Evolutionary conservation across 2,329 filamentous ascomycete genomes (phyloP).

Genomic region (Claviceps spartinae): DNA sequence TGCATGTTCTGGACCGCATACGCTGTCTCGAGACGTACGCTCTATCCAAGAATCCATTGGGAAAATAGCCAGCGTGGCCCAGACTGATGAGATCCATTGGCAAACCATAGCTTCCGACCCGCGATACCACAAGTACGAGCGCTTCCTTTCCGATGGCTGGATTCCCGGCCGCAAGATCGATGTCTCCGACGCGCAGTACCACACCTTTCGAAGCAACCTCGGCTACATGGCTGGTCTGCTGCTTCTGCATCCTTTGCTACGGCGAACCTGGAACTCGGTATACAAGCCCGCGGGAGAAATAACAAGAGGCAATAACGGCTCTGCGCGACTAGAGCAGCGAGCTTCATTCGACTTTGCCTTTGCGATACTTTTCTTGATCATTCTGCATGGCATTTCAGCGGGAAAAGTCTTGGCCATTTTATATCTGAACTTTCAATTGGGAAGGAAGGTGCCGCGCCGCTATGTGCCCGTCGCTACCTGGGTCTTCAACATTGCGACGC

Average conservation of each 20-base stretch:
- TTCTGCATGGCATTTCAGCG: slow-evolving; percentile 73
- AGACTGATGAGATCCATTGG: background rate
- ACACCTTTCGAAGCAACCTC: slow-evolving; percentile 71
- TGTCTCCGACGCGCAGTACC: slow-evolving; percentile 79
- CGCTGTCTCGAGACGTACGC: slow-evolving; percentile 67
- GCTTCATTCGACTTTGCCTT: slow-evolving; percentile 74
- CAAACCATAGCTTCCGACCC: slow-evolving; percentile 57
- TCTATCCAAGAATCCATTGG: background rate
- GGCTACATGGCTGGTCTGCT: slow-evolving; percentile 66
- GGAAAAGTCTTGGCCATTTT: slow-evolving; percentile 73
- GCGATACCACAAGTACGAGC: slow-evolving; percentile 61
- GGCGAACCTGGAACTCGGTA: slow-evolving; percentile 54
- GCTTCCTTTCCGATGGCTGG: slow-evolving; percentile 69
- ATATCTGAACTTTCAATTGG: slow-evolving; percentile 68
- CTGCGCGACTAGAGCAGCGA: slow-evolving; percentile 52
- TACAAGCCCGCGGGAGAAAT: slow-evolving; percentile 21
- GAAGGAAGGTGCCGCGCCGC: slow-evolving; percentile 53
- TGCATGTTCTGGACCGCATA: slow-evolving; percentile 87
- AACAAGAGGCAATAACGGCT: slow-evolving; percentile 23
- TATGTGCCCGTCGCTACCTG: slow-evolving; percentile 69
- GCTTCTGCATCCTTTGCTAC: slow-evolving; percentile 63
- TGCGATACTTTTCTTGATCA: slow-evolving; percentile 62
- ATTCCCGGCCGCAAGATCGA: slow-evolving; percentile 87
- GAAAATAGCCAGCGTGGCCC: background rate
- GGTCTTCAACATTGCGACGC: slow-evolving; percentile 71